These are phyloP conservation scores for Aspergillus brasiliensis DNA, from an alignment of 2,329 filamentous ascomycete species.

Conservation along the genomic window DNA sequence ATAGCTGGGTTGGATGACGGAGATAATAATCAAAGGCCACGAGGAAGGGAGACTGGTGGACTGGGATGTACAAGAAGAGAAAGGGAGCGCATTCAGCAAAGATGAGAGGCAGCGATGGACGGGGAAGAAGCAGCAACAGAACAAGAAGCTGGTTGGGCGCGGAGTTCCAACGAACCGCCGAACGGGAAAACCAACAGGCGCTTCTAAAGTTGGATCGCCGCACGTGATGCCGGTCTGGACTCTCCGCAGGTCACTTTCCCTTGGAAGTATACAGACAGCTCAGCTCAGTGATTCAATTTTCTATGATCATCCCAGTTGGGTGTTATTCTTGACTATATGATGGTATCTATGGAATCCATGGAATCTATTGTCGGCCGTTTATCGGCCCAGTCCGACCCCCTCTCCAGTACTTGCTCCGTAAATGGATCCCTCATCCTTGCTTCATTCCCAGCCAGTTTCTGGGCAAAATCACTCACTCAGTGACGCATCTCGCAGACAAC, in stretches of 20 bases:
- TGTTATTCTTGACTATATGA: too few relatives aligned
- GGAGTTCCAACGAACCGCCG: slow-evolving; percentile 10
- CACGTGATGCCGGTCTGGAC: slow-evolving; percentile 27
- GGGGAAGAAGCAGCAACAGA: not conserved
- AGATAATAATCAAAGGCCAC: not conserved
- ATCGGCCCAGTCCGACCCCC: not conserved
- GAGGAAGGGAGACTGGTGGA: not conserved
- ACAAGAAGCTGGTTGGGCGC: slow-evolving; percentile 9
- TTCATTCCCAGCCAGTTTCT: slow-evolving; percentile 13
- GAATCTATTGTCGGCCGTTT: not conserved
- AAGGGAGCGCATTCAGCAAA: not conserved
- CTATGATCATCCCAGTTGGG: too few relatives aligned
- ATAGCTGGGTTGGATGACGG: not conserved
- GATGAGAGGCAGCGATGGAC: not conserved
- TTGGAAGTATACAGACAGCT: not conserved
- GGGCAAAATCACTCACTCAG: not conserved
- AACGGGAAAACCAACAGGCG: slow-evolving; percentile 11
- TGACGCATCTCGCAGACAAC: not conserved
- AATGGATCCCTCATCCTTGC: slow-evolving; percentile 14
- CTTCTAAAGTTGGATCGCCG: slow-evolving; percentile 18
- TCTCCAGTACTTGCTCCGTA: not conserved
- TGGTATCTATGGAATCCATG: not conserved
- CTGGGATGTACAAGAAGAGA: not conserved
- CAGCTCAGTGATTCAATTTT: too few relatives aligned
- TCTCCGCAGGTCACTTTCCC: not conserved